These are phyloP conservation scores for Fraxinus excelsior DNA, from an alignment of 257 asterid genomes.

Conservation along the genomic window DNA sequence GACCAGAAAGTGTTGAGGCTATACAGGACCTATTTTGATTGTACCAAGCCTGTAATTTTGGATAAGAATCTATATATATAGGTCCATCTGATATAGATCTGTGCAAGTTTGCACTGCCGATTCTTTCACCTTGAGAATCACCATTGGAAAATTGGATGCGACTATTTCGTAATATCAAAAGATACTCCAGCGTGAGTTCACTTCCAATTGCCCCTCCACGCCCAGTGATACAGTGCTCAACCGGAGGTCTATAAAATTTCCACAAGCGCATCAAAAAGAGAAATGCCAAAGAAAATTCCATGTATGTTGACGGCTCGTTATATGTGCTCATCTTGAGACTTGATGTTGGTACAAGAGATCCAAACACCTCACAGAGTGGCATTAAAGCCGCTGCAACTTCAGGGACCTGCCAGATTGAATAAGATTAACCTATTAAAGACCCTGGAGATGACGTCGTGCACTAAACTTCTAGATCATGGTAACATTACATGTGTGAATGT, in stretches of 20 bases:
- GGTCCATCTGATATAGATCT: slow-evolving; percentile 14
- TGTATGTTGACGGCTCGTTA: slow-evolving; percentile 9
- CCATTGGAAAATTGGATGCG: not conserved
- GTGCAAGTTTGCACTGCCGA: not conserved
- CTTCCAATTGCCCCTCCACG: slow-evolving; percentile 16
- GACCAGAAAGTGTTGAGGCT: slow-evolving; percentile 24
- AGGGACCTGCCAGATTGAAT: slow-evolving; percentile 19
- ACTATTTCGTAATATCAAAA: slow-evolving; percentile 22
- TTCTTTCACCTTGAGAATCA: slow-evolving; percentile 6
- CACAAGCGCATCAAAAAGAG: slow-evolving; percentile 24
- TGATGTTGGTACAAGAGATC: slow-evolving; percentile 19
- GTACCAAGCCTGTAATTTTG: slow-evolving; percentile 22
- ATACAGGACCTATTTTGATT: slow-evolving; percentile 25
- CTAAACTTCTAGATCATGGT: not conserved
- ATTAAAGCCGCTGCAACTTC: slow-evolving; percentile 27
- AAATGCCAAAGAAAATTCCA: slow-evolving; percentile 24
- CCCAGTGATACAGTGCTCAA: slow-evolving; percentile 14
- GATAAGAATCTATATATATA: slow-evolving; percentile 22
- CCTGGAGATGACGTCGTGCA: not conserved
- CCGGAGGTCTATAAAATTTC: slow-evolving; percentile 23
- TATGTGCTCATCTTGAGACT: not conserved
- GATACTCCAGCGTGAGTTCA: slow-evolving; percentile 26
- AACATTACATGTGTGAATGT: not conserved
- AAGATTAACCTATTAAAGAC: not conserved
- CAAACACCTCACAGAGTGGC: slow-evolving; percentile 31